These are phyloP conservation scores for Cafeteria roenbergensis DNA, from an alignment of 108 stramenopile genomes.

Conservation along the genomic window DNA sequence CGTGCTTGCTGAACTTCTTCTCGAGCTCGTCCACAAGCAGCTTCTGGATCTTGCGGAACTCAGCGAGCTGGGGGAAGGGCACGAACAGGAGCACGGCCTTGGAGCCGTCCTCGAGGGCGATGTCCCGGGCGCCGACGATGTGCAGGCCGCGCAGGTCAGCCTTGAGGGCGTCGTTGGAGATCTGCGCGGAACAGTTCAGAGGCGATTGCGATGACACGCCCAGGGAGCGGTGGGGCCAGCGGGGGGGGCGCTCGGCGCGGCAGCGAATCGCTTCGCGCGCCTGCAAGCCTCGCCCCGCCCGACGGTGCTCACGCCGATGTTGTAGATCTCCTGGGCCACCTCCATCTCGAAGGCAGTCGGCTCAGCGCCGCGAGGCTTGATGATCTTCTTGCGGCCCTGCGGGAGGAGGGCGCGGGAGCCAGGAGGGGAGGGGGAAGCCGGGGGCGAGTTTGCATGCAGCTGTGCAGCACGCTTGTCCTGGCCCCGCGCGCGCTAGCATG, in stretches of 20 bases:
- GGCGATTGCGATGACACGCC: too few relatives aligned
- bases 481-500: too few relatives aligned
- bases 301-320: constrained; percentile 81
- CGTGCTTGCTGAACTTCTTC: constrained; percentile 96
- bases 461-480: too few relatives aligned
- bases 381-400: constrained; percentile 29
- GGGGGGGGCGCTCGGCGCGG: too few relatives aligned
- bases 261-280: too few relatives aligned
- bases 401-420: too few relatives aligned
- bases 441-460: too few relatives aligned
- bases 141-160: constrained; percentile 66
- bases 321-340: constrained; percentile 90
- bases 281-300: too few relatives aligned
- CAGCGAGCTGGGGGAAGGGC: constrained; percentile 80
- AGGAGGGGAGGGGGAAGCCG: too few relatives aligned
- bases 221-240: too few relatives aligned
- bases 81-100: constrained; percentile 94
- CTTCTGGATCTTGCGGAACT: constrained; percentile 89
- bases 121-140: constrained; percentile 95
- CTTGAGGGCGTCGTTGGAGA: constrained; percentile 23
- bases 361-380: constrained; percentile 51
- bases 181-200: not conserved
- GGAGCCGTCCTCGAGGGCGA: constrained; percentile 64
- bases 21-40: constrained; percentile 93
- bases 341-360: constrained; percentile 87